Base-by-base conservation (phyloP, 805 yeast species). In the Starmerella apis region DNA sequence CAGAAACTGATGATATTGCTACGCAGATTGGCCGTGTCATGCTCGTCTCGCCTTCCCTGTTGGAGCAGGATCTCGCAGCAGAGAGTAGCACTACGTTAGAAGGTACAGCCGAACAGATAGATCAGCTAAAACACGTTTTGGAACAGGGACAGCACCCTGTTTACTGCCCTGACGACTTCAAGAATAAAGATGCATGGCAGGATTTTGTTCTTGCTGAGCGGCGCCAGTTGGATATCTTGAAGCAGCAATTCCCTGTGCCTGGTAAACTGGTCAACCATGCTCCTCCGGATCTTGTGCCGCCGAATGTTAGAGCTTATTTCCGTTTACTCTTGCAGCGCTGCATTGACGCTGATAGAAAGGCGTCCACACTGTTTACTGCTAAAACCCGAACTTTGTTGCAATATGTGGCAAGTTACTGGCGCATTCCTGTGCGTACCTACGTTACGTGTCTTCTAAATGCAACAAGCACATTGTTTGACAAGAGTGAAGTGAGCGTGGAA, bases 11-110 rank as follows among this genome's bases (percentile, higher is more conserved):
- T 0, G 85, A 81, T 18, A 70, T 72, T 52, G 72, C 79, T 1
- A 60, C 57, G n/a, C 64, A 75, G 22, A 58, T 83, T 9, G 71
- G 69, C 33, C 62, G 65, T 2, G 48, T 82, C n/a, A 80, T 83
- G 59, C 59, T 61, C 3, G 68, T 77, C 2, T 77, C 77, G 45
- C 69, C 66, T 3, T 56, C 68, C 1, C 68, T 70, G 47, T 51
- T 83, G 10, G 48, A 36, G 31, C 46, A 38, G n/a, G 58, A 55
- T 24, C 32, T 50, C n/a, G 42, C 42, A 10, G 41, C 27, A 18
- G 54, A 52, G 18, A 19, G 27, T 11, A 5, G 30, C 13, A 25
- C 48, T 13, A 39, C 50, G 4, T 43, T 53, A 1, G 50, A 47
- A n/a, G 33, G 43, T 14, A 43, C 32, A 2, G 32, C 54, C 14